phyloP scores from a whole-genome alignment of 208 protist species.

The Leishmania arabica region DNA sequence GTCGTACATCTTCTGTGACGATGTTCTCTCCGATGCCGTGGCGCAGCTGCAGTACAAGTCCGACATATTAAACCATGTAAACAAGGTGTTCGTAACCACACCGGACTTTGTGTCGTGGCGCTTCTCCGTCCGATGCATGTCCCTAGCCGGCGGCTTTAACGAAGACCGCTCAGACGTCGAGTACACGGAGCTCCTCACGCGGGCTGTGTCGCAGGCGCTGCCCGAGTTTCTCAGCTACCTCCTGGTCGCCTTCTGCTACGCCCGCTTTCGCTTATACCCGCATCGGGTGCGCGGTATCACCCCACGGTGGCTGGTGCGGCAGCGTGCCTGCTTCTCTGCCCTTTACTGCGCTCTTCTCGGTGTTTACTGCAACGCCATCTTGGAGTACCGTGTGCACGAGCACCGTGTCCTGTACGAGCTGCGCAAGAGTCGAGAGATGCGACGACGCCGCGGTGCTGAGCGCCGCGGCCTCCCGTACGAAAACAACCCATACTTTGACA shows the following conservation, averaged over 20 bases:
- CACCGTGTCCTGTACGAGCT: slow-evolving; percentile 84
- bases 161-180: slow-evolving; percentile 87
- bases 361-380: slow-evolving; percentile 61
- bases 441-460: slow-evolving; percentile 68
- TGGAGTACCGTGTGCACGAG: slow-evolving; percentile 81
- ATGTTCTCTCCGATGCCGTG: slow-evolving; percentile 82
- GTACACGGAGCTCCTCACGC: slow-evolving; percentile 79
- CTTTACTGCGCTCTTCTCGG: slow-evolving; percentile 70
- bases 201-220: slow-evolving; percentile 58
- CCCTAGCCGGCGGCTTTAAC: slow-evolving; percentile 85
- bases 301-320: slow-evolving; percentile 75
- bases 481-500: slow-evolving; percentile 77
- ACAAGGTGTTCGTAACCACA: slow-evolving; percentile 84
- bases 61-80: slow-evolving; percentile 88
- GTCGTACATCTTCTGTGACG: slow-evolving; percentile 89
- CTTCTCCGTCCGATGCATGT: slow-evolving; percentile 89
- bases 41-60: slow-evolving; percentile 91
- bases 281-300: slow-evolving; percentile 77
- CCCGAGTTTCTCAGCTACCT: slow-evolving; percentile 90
- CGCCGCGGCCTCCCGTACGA: slow-evolving; percentile 61
- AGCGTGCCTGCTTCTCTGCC: slow-evolving; percentile 80
- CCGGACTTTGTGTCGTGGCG: slow-evolving; percentile 90
- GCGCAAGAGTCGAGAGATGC: slow-evolving; percentile 71
- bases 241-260: slow-evolving; percentile 74
- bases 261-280: slow-evolving; percentile 80